phyloP scores from a whole-genome alignment of 139 green algal genomes.

The Coelastrella sp. region DNA sequence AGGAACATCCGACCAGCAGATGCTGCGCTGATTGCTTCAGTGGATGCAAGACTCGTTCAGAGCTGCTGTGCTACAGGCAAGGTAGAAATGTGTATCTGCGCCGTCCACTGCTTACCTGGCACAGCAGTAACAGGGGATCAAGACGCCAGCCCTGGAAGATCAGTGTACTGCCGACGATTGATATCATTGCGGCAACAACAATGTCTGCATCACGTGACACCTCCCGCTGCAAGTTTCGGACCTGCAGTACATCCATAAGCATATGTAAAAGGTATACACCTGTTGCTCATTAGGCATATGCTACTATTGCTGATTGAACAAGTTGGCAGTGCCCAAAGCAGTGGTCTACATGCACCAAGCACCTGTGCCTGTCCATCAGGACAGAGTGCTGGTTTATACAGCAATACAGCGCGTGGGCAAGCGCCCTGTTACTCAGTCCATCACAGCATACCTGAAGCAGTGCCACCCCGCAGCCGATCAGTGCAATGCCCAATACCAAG shows the following conservation, averaged over 20 bases:
- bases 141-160: slow-evolving; percentile 82
- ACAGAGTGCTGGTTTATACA: too few relatives aligned
- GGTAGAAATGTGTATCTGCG: too few relatives aligned
- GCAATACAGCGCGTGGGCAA: too few relatives aligned
- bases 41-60: too few relatives aligned
- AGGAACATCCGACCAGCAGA: too few relatives aligned
- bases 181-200: slow-evolving; percentile 74
- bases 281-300: background rate
- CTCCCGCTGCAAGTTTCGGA: slow-evolving; percentile 65
- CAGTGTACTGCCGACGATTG: slow-evolving; percentile 75
- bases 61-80: too few relatives aligned
- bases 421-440: background rate
- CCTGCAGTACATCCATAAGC: slow-evolving; percentile 36
- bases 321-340: too few relatives aligned
- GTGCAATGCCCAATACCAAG: slow-evolving; percentile 62
- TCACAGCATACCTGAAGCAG: slow-evolving; percentile 62
- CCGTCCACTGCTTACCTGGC: slow-evolving; percentile 62
- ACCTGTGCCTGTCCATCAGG: too few relatives aligned
- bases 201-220: slow-evolving; percentile 76
- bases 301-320: background rate
- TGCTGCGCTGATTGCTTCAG: too few relatives aligned
- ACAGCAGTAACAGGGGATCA: slow-evolving; percentile 77
- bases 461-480: slow-evolving; percentile 72
- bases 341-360: too few relatives aligned
- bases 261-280: too few relatives aligned